These are phyloP conservation scores for Talaromyces sp. DNA, from an alignment of 2,329 filamentous ascomycete species.

Conservation along the genomic window DNA sequence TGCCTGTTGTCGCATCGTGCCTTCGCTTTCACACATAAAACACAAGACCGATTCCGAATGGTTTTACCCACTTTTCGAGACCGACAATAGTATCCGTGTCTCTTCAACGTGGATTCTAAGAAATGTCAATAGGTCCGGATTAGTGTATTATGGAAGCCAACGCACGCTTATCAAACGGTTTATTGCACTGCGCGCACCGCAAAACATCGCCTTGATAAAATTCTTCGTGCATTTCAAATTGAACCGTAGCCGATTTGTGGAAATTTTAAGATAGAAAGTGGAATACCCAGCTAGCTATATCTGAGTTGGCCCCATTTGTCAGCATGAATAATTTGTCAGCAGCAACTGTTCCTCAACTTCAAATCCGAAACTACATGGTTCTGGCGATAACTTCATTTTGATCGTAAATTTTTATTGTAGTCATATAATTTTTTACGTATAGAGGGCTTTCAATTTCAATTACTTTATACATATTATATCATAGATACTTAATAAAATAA, in stretches of 20 bases:
- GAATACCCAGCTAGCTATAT: too few species aligned
- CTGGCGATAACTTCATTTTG: not conserved
- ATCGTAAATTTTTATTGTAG: not conserved
- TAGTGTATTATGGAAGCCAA: conserved; percentile 7
- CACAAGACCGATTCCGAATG: conserved; percentile 30
- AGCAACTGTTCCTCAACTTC: not conserved
- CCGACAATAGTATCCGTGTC: conserved; percentile 43
- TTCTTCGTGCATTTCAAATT: not conserved
- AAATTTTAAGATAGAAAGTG: not conserved
- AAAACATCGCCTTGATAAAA: conserved; percentile 19
- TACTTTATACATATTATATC: too few species aligned
- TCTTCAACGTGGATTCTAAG: conserved; percentile 37
- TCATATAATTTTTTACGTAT: too few species aligned
- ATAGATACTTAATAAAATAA: too few species aligned
- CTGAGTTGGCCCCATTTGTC: not conserved
- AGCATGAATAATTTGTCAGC: not conserved
- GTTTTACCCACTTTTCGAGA: conserved; percentile 25
- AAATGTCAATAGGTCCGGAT: conserved; percentile 14
- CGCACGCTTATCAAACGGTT: conserved; percentile 39
- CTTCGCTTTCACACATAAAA: conserved; percentile 33
- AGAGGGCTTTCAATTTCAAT: too few species aligned
- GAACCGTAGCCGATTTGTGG: not conserved
- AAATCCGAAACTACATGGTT: not conserved
- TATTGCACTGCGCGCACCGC: conserved; percentile 35
- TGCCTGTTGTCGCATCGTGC: conserved; percentile 32